These are phyloP conservation scores for Sugiyamaella americana DNA, from an alignment of 805 yeast genomes.

Conservation along the genomic window DNA sequence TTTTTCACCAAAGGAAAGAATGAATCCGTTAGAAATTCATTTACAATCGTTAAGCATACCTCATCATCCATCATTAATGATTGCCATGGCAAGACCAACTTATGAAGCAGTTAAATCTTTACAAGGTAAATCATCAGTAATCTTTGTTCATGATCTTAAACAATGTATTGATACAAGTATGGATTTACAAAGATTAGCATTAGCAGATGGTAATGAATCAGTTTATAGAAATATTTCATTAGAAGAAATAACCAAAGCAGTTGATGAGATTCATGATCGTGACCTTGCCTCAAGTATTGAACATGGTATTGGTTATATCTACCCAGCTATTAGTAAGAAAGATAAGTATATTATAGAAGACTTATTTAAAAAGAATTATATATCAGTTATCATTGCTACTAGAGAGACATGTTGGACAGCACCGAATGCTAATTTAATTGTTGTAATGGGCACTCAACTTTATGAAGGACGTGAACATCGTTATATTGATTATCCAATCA, in stretches of 20 bases:
- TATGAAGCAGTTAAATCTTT: conserved; percentile 38
- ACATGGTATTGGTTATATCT: conserved; percentile 60
- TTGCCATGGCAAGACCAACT: conserved; percentile 45
- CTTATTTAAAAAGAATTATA: conserved; percentile 44
- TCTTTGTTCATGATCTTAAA: conserved; percentile 54
- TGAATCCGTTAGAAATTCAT: conserved; percentile 51
- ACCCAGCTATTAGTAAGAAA: conserved; percentile 47
- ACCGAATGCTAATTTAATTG: conserved; percentile 50
- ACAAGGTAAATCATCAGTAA: conserved; percentile 33
- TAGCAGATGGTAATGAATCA: conserved; percentile 31
- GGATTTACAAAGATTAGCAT: conserved; percentile 38
- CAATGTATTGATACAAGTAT: conserved; percentile 48
- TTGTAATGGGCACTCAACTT: conserved; percentile 64
- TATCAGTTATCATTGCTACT: conserved; percentile 56
- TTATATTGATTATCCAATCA: conserved; percentile 59
- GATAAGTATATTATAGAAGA: conserved; percentile 55
- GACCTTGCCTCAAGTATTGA: conserved; percentile 39
- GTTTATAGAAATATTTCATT: conserved; percentile 36
- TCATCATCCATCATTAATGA: conserved; percentile 49
- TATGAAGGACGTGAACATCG: conserved; percentile 72
- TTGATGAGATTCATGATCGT: conserved; percentile 43
- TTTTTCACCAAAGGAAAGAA: conserved; percentile 59
- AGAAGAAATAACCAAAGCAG: conserved; percentile 36
- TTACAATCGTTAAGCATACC: conserved; percentile 40
- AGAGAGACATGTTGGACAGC: conserved; percentile 46